A percentile compares a stretch with the other conserved stretches of the same genome.
Evolutionary conservation across 164 flowering plant species (phyloP).

Genomic region (Malania oleifera): DNA sequence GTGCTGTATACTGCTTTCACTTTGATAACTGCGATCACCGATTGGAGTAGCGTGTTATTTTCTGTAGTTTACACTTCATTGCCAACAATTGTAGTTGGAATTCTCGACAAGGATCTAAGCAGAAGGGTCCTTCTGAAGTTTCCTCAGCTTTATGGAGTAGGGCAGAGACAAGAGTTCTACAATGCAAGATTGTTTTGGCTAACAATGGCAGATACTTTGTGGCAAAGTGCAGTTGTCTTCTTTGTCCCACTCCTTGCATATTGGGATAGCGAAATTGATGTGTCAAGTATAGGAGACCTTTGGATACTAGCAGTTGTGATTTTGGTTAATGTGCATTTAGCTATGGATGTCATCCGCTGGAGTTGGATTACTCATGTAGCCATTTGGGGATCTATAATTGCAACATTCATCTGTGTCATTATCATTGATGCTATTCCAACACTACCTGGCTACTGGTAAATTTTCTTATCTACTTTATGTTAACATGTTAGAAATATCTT

Average conservation of each 20-base stretch:
- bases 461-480: slow-evolving; percentile 6
- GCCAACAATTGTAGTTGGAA: slow-evolving; percentile 80
- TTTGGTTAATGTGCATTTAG: slow-evolving; percentile 82
- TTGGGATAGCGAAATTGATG: slow-evolving; percentile 58
- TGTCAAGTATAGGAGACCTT: slow-evolving; percentile 74
- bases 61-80: slow-evolving; percentile 78
- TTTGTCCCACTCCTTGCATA: slow-evolving; percentile 69
- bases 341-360: slow-evolving; percentile 92
- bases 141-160: slow-evolving; percentile 87
- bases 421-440: slow-evolving; percentile 64
- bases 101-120: slow-evolving; percentile 89
- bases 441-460: slow-evolving; percentile 77
- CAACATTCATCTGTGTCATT: slow-evolving; percentile 70
- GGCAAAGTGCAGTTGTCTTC: slow-evolving; percentile 82
- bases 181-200: slow-evolving; percentile 63
- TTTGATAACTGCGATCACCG: slow-evolving; percentile 78
- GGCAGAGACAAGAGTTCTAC: slow-evolving; percentile 77
- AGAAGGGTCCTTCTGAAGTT: slow-evolving; percentile 55
- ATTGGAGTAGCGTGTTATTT: slow-evolving; percentile 91
- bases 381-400: slow-evolving; percentile 89
- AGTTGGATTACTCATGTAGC: slow-evolving; percentile 76
- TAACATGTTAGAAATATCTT: no score
- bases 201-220: slow-evolving; percentile 87
- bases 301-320: slow-evolving; percentile 89
- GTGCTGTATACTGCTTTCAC: slow-evolving; percentile 69